Evolutionary conservation across 192 early-diverging fungal genomes (phyloP).

Genomic region (Backusella parvicylindrica): DNA sequence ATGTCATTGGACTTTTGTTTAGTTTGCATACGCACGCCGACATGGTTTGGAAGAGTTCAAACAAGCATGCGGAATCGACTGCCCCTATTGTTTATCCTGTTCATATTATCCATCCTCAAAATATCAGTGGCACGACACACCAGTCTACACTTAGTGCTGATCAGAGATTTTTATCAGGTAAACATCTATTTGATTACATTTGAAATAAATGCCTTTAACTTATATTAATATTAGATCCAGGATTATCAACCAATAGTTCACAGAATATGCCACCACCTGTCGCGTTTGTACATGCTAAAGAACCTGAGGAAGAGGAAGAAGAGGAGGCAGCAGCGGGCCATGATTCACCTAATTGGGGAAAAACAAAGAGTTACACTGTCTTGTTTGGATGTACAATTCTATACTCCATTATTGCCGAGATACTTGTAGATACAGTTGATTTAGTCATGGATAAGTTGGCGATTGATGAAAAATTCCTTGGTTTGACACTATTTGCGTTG

Average conservation of each 20-base stretch:
- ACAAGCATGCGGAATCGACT: not conserved
- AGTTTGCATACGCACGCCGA: conserved; percentile 89
- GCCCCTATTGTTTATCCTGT: conserved; percentile 5
- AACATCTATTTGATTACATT: not conserved
- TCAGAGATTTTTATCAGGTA: not conserved
- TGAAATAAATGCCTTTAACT: not conserved
- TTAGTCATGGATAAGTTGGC: conserved; percentile 63
- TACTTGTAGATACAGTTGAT: conserved; percentile 85
- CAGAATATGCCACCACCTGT: conserved; percentile 8
- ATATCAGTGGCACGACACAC: not conserved
- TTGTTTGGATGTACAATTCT: conserved; percentile 79
- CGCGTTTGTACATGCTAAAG: conserved; percentile 38
- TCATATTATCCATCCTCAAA: conserved; percentile 11
- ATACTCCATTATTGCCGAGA: conserved; percentile 89
- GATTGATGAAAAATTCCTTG: conserved; percentile 86
- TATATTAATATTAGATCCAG: not conserved
- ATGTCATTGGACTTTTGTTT: conserved; percentile 89
- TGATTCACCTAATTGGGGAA: conserved; percentile 91
- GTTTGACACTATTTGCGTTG: conserved; percentile 91
- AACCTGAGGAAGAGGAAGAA: conserved; percentile 61
- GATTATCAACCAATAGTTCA: not conserved
- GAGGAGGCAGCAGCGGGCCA: conserved; percentile 72
- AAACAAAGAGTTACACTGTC: conserved; percentile 70
- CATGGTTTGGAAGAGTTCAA: conserved; percentile 59
- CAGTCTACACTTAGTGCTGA: not conserved